phyloP scores from a whole-genome alignment of 192 early-diverging fungal genomes.

The Bifiguratus adelaidae region DNA sequence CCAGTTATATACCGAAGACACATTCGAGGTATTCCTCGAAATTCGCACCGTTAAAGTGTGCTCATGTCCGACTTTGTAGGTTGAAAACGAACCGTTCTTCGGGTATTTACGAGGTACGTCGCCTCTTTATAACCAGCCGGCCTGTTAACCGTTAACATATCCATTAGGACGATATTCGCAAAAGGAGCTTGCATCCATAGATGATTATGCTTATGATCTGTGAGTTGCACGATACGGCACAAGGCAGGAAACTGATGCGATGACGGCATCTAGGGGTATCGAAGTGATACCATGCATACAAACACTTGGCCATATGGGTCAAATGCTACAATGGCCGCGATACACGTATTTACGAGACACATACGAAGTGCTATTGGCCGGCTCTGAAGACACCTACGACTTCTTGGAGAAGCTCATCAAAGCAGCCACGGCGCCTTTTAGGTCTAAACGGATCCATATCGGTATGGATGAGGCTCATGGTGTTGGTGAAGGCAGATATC shows the following conservation, averaged over 20 bases:
- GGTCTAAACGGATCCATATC: slow-evolving; percentile 74
- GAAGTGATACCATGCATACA: slow-evolving; percentile 87
- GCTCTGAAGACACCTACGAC: slow-evolving; percentile 66
- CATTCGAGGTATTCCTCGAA: slow-evolving; percentile 50
- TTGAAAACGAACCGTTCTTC: slow-evolving; percentile 55
- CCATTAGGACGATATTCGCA: slow-evolving; percentile 48
- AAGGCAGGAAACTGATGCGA: not conserved
- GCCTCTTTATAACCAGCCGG: not conserved
- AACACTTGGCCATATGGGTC: slow-evolving; percentile 82
- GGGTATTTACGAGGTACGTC: slow-evolving; percentile 52
- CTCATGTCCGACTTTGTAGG: not conserved
- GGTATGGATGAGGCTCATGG: slow-evolving; percentile 88
- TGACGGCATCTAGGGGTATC: slow-evolving; percentile 41
- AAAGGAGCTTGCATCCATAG: slow-evolving; percentile 60
- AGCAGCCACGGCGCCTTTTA: slow-evolving; percentile 49
- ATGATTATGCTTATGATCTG: slow-evolving; percentile 64
- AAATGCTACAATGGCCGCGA: slow-evolving; percentile 82
- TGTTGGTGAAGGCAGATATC: slow-evolving; percentile 74
- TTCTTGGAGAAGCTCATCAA: slow-evolving; percentile 67
- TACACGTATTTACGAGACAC: slow-evolving; percentile 71
- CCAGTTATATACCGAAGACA: slow-evolving; percentile 88
- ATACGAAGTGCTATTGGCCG: slow-evolving; percentile 63
- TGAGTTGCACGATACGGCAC: slow-evolving; percentile 3
- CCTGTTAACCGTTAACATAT: slow-evolving; percentile 5
- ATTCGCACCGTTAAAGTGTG: slow-evolving; percentile 8